Conservation (phyloP, 352 stramenopile species). For the Globisporangium nodosum region DNA sequence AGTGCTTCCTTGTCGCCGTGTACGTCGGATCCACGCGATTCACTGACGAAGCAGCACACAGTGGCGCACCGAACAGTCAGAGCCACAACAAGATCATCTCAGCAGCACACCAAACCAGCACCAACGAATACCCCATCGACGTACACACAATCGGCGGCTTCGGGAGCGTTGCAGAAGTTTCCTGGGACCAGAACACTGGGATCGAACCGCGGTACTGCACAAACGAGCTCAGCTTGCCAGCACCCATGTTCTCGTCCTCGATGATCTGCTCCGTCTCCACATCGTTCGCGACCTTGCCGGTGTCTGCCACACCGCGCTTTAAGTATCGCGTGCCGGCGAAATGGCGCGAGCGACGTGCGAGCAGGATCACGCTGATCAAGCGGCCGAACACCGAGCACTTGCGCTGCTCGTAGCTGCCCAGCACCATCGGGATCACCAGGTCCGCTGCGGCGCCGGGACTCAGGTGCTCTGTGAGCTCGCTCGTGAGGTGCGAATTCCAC, state of each 20-base stretch:
- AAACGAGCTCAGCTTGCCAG: constrained; percentile 93
- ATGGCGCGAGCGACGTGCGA: constrained; percentile 95
- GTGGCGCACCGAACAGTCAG: not conserved
- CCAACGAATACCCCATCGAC: constrained; percentile 3
- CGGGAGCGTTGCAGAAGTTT: constrained; percentile 96
- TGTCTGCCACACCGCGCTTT: constrained; percentile 95
- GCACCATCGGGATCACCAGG: constrained; percentile 86
- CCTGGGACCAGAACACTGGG: constrained; percentile 99
- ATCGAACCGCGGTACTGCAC: constrained; percentile 98
- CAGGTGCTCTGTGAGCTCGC: constrained; percentile 87
- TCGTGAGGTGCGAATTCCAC: constrained; percentile 97
- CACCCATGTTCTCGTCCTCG: constrained; percentile 84
- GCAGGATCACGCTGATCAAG: constrained; percentile 93
- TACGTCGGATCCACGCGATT: constrained; percentile 97
- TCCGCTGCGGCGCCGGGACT: constrained; percentile 81
- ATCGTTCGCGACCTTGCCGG: constrained; percentile 99
- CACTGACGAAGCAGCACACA: constrained; percentile 33
- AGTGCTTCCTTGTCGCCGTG: constrained; percentile 91
- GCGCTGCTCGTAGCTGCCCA: constrained; percentile 96
- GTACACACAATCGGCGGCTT: constrained; percentile 95
- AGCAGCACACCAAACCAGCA: not conserved
- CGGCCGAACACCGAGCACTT: constrained; percentile 96
- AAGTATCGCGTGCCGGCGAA: constrained; percentile 99
- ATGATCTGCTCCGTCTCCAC: constrained; percentile 98
- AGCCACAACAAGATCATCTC: not conserved